Evolutionary conservation across 1,139 yeast genomes (phyloP).

Genomic region (Lodderomyces elongisporus): DNA sequence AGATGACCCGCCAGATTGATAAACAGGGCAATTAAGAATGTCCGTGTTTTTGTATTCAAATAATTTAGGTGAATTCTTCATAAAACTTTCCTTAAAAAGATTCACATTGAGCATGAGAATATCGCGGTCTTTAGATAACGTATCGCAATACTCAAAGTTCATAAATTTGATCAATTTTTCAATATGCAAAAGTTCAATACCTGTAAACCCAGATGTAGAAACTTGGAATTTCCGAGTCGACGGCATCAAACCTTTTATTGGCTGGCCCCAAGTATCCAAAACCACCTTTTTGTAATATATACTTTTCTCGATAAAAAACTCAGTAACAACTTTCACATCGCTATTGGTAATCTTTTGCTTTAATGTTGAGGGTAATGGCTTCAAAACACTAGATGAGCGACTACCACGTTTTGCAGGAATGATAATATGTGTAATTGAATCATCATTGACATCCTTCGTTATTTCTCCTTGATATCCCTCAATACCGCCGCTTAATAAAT

Average conservation of each 20-base stretch:
- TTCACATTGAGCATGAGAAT: slow-evolving; percentile 60
- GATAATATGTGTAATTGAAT: slow-evolving; percentile 33
- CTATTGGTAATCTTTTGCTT: slow-evolving; percentile 21
- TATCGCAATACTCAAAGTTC: slow-evolving; percentile 47
- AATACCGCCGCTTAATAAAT: slow-evolving; percentile 33
- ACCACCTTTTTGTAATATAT: slow-evolving; percentile 53
- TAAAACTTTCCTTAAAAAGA: slow-evolving; percentile 33
- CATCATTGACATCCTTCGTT: slow-evolving; percentile 17
- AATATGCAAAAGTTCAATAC: slow-evolving; percentile 74
- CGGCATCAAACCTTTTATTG: slow-evolving; percentile 40
- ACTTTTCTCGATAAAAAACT: slow-evolving; percentile 83
- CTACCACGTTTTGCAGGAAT: slow-evolving; percentile 36
- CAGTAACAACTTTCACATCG: slow-evolving; percentile 48
- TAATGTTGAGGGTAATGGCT: slow-evolving; percentile 20
- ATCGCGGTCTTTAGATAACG: slow-evolving; percentile 55
- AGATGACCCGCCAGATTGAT: slow-evolving; percentile 23
- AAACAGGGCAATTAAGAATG: slow-evolving; percentile 32
- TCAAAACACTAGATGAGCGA: slow-evolving; percentile 21
- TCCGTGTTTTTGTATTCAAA: slow-evolving; percentile 34
- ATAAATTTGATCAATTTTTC: slow-evolving; percentile 54
- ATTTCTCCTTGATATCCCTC: slow-evolving; percentile 40
- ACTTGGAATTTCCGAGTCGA: slow-evolving; percentile 41
- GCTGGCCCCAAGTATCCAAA: slow-evolving; percentile 71
- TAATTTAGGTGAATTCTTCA: slow-evolving; percentile 35
- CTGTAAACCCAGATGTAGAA: slow-evolving; percentile 76